Base-by-base conservation (phyloP, 192 early-diverging fungal genomes). In the Funneliformis mosseae region DNA sequence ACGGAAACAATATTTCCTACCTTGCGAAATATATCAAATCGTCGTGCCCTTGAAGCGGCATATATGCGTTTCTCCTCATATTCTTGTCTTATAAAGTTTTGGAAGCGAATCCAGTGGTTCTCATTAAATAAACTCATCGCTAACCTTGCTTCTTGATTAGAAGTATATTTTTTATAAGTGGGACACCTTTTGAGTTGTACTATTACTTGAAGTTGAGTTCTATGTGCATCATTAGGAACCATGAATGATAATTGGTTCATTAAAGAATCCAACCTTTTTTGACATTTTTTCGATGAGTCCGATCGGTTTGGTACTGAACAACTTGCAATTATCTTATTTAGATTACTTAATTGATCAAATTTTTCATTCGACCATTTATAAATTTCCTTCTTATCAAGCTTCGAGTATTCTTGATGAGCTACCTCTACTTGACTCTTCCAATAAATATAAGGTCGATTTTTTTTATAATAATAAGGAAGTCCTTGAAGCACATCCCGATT, bases 211-310 rank as follows among this genome's bases (percentile, higher is more conserved):
- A n/a, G 41, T 45, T 25, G 11, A 11, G 0, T 72, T 46, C 70
- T 43, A 5, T 46, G 25, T 8, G 70, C 70, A 72, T 72, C 70
- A 72, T 72, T 72, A n/a, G 70, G 70, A 12, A 72, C 70, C 3
- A 43, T 10, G 11, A 27, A 14, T 46, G 70, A 48, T 14, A 72
- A 72, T 27, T 46, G 39, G 8, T 14, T n/a, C 18, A 72, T 72
- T 25, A 72, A n/a, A 7, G 39, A 21, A 27, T 46, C 46, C 23
- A 72, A 46, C 25, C 12, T 43, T 8, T 3, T 43, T 23, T 72
- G 41, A 1, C 7, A 43, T 46, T 72, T 72, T 69, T 69, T 39
- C 7, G 14, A 42, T 46, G 18, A 42, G 9, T 72, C 42, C 25
- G 25, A 3, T n/a, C 4, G 41, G 9, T 8, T 3, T 4, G 8